Base-by-base conservation (phyloP, 805 yeast genomes). In the Myxozyma lipomycoides region DNA sequence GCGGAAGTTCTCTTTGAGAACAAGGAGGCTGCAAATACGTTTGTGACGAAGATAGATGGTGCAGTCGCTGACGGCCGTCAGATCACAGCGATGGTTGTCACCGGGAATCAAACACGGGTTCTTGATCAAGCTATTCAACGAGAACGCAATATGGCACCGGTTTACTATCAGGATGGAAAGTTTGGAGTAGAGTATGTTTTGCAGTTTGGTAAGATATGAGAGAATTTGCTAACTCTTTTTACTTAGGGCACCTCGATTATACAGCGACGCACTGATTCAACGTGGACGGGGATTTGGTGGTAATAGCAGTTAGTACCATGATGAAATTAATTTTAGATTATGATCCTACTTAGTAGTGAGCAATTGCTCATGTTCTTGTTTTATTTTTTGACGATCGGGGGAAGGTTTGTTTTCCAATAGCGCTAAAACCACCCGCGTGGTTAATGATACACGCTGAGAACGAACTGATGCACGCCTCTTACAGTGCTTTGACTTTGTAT, bases 41-140 rank as follows among this genome's bases (percentile, higher is more conserved):
- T 74, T 0, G 61, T 62, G 17, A 52, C 55, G 18, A 52, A 62
- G 35, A 66, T 77, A 30, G 64, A 78, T 51, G 72, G 73, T 4
- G 75, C 74, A 1, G 52, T 66, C n/a, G 79, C 79, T 10, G 80
- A 78, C 59, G 78, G 48, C 6, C 52, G 48, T 19, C 35, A 32
- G 21, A 45, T 48, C 36, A 28, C 42, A 3, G 56, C 52, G 17
- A 25, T 19, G 15, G 34, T 48, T 12, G 26, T 44, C 9, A 22
- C 45, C 17, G 38, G 48, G 25, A 40, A 12, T 15, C 25, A 43
- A 19, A 34, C 44, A 7, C 36, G 46, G 21, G 24, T 32, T 19
- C 37, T 30, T 19, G 44, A 12, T 19, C 41, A 43, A 23, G 41
- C 40, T 22, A 23, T 12, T 7, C 43, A 7, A 15, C 32, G 32